Evolutionary conservation across 768 basidiomycete species (phyloP), one percentile per base, ranked within the genome.

Genomic region (Lactarius quietus): DNA sequence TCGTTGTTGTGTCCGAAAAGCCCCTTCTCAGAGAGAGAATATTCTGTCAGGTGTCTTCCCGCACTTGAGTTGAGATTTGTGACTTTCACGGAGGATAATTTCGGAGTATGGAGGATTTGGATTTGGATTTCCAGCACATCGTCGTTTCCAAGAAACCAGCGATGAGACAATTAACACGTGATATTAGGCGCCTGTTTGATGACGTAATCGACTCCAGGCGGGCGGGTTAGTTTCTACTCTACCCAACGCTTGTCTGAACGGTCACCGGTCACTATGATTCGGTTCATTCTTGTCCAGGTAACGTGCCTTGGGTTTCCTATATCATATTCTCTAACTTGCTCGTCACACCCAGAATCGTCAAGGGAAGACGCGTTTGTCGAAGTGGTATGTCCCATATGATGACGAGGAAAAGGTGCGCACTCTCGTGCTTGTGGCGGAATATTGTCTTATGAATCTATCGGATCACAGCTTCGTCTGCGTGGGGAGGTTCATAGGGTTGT

Each of bases 311-410:
- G 33, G 7, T n/a, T 15, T 29, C 15, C 15, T 35, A 9, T 20
- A 0, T 36, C n/a, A n/a, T 35, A 59, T 28, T 53, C 23, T 5
- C 33, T 51, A n/a, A 35, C 38, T 20, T 35, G 53, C 38, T 26
- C 41, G 23, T 53, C 68, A 17, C 48, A 64, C 36, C 52, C 70
- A 98, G 95, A 98, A 98, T 75, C 87, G 96, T 45, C 97, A 99
- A 79, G 97, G 97, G 20, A 99, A 99, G 80, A 98, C 96, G 3
- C 83, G 97, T 62, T 76, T 98, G 57, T 95, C 93, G 12, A 98
- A 98, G 77, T 99, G 96, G 96, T 98, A 98, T 79, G 93, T 93
- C 31, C 97, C 97, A 1, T 98, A 95, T 70, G 95, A 98, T 71
- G 97, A 99, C 73, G 97, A 99, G 71, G 97, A 98, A 82, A 99